Base-by-base conservation (phyloP, 2,329 filamentous ascomycete species). In the Trichoderma sp. region DNA sequence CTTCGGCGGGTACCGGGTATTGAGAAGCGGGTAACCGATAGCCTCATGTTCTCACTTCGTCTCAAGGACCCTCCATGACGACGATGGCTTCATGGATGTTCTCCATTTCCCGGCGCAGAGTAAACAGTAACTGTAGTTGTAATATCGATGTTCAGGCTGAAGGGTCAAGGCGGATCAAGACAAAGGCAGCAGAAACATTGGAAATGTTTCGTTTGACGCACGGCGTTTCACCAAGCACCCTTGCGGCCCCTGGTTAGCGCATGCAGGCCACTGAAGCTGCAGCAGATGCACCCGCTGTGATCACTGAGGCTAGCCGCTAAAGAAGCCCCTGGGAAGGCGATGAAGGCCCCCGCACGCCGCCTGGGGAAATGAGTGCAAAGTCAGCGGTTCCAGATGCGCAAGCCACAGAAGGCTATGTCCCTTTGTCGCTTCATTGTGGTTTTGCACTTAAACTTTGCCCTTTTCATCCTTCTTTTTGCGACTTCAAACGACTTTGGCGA, bases 131-230 rank as follows among this genome's bases (percentile, higher is more conserved):
- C 18, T 9, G 38, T n/a, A 45, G 41, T 18, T 45, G 35, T 8
- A 14, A 24, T 27, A 50, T 11, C 7, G 5, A 56, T 3, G 5
- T 11, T 12, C 50, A 56, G 14, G 50, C 21, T 9, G 21, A 21
- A 21, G 45, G 45, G n/a, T 33, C 18, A 18, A 31, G 29, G 33
- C 11, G 62, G 33, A 38, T 18, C 21, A 33, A 4, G 11, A 35
- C 31, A 35, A 71, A 45, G 41, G 41, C 41, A n/a, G 4, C 16
- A 27, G 27, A 27, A 27, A 27, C 27, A 27, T 27, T 4, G 1
- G 3, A 45, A 62, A 38, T 71, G 67, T 71, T 71, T 71, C 67
- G 67, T 71, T 62, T 62, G 67, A 62, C 38, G 67, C 53, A 62
- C 33, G 59, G 27, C 38, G 67, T 71, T 71, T 71, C 67, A 62